Percentiles rank a stretch among this genome's conserved stretches.
phyloP scores from a whole-genome alignment of 257 asterid species.

The Solanum ahanhuiri region DNA sequence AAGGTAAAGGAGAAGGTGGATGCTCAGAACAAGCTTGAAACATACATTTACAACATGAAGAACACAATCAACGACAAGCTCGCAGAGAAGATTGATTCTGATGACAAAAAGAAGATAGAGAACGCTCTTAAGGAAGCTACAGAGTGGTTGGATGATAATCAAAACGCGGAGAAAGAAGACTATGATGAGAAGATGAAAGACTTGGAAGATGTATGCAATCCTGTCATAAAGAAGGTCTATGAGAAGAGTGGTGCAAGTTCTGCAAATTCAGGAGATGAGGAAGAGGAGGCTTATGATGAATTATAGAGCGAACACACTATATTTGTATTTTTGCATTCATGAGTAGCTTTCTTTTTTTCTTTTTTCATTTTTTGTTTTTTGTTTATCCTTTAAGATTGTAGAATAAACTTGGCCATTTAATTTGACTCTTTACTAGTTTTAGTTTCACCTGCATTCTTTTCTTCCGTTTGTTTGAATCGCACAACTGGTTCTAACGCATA shows the following conservation, averaged over 20 bases:
- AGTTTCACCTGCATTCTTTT: background rate
- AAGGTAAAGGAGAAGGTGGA: slow-evolving; percentile 9
- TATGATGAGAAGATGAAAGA: slow-evolving; percentile 17
- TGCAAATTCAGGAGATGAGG: background rate
- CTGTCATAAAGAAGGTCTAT: slow-evolving; percentile 4
- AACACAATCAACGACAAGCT: slow-evolving; percentile 12
- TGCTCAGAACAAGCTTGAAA: slow-evolving; percentile 12
- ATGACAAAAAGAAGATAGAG: slow-evolving; percentile 14
- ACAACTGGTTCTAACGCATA: background rate
- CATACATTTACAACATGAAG: slow-evolving; percentile 13
- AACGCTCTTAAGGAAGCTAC: slow-evolving; percentile 7
- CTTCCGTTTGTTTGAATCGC: background rate
- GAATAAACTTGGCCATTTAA: background rate
- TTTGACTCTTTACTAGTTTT: background rate
- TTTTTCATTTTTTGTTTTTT: background rate
- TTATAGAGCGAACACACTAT: background rate
- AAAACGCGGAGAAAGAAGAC: slow-evolving; percentile 4
- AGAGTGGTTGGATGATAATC: slow-evolving; percentile 16
- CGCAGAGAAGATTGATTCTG: slow-evolving; percentile 9
- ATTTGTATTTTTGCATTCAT: background rate
- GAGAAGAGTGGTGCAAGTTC: slow-evolving; percentile 2
- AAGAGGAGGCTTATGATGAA: slow-evolving; percentile 7
- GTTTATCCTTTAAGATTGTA: background rate
- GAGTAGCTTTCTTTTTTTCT: background rate
- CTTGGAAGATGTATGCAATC: slow-evolving; percentile 16